Conservation (phyloP, 371 early-diverging fungal genomes). For the Chytridium lagenaria region DNA sequence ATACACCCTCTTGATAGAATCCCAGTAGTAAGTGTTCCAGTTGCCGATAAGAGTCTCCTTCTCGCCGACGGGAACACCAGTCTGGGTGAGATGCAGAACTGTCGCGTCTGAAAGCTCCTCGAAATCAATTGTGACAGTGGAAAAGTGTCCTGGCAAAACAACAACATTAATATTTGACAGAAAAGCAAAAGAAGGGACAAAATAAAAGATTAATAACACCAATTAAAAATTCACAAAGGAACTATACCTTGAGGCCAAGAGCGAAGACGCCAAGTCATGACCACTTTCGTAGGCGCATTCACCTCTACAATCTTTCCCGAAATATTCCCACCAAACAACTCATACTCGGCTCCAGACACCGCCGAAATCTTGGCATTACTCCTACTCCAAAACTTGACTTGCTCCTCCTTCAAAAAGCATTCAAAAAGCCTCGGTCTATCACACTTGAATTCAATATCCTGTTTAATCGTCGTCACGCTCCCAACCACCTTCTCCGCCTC, state of each 20-base stretch:
- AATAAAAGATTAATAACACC: too few relatives aligned
- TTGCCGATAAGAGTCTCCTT: slow-evolving; percentile 81
- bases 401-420: slow-evolving; percentile 74
- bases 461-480: slow-evolving; percentile 73
- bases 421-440: slow-evolving; percentile 85
- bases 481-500: slow-evolving; percentile 46
- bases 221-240: background rate
- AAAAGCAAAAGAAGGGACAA: too few relatives aligned
- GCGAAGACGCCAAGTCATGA: slow-evolving; percentile 83
- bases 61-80: slow-evolving; percentile 88
- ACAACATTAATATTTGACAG: background rate
- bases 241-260: slow-evolving; percentile 80
- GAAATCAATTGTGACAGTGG: slow-evolving; percentile 76
- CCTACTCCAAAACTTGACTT: slow-evolving; percentile 85
- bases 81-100: slow-evolving; percentile 76
- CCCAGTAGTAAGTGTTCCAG: slow-evolving; percentile 94
- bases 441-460: slow-evolving; percentile 83
- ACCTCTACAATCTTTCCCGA: slow-evolving; percentile 79
- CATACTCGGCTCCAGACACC: slow-evolving; percentile 69
- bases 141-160: slow-evolving; percentile 68
- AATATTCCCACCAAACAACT: slow-evolving; percentile 88
- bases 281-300: slow-evolving; percentile 71
- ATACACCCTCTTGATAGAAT: slow-evolving; percentile 89
- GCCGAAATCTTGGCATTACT: slow-evolving; percentile 49
- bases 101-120: slow-evolving; percentile 75